Conservation (phyloP, 495 filamentous ascomycete genomes). For the Tuber indicum region DNA sequence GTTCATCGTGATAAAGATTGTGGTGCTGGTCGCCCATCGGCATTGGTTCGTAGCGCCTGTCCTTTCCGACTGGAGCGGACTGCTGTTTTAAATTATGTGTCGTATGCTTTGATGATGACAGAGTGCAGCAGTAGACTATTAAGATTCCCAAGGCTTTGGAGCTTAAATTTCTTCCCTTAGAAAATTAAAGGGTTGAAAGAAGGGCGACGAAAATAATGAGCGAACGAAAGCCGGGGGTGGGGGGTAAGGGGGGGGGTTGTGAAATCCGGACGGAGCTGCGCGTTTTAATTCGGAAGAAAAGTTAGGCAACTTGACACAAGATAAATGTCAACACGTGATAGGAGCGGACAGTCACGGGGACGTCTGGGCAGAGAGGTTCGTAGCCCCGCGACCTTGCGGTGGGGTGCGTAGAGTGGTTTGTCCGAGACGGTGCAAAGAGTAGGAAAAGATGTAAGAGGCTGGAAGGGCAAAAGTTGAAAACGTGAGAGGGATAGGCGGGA, state of each 20-base stretch:
- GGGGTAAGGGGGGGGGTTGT: conserved; percentile 27
- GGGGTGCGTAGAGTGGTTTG: conserved; percentile 39
- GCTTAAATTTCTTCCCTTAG: background rate
- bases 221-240: conserved; percentile 11
- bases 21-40: conserved; percentile 43
- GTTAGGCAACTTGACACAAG: conserved; percentile 35
- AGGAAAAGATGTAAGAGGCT: conserved; percentile 12
- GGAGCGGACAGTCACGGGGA: conserved; percentile 34
- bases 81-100: conserved; percentile 4
- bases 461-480: conserved; percentile 1
- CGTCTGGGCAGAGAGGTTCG: conserved; percentile 28
- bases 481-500: conserved; percentile 4
- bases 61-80: conserved; percentile 1
- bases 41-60: conserved; percentile 23
- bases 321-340: conserved; percentile 39
- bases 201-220: background rate
- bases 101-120: conserved; percentile 1
- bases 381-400: conserved; percentile 38
- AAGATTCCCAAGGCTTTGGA: background rate
- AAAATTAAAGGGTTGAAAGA: conserved; percentile 5
- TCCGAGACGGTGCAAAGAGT: conserved; percentile 32
- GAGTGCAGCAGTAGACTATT: background rate
- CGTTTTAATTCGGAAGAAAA: conserved; percentile 35
- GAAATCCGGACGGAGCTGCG: conserved; percentile 24
- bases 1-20: conserved; percentile 39